Conservation (phyloP, 2,329 filamentous ascomycete genomes). For the Sporothrix mexicana region DNA sequence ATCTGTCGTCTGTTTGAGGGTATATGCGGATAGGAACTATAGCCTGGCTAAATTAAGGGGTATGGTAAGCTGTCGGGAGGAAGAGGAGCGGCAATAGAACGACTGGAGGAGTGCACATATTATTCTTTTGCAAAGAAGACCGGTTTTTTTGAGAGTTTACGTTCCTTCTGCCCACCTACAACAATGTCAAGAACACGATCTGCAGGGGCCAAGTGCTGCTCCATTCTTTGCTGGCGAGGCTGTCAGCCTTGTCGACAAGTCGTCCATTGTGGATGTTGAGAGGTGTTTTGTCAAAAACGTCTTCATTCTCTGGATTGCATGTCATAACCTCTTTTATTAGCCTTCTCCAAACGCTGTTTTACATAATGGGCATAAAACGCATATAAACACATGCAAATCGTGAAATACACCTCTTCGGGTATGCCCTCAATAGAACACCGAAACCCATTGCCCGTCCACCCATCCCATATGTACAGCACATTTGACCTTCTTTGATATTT, state of each 20-base stretch:
- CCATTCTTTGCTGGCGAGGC: neutral
- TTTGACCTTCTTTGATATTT: neutral
- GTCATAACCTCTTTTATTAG: neutral
- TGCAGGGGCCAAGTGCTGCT: constrained; percentile 25
- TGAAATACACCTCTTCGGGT: neutral
- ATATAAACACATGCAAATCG: neutral
- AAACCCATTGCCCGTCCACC: neutral
- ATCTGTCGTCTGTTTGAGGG: neutral
- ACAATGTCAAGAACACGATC: neutral
- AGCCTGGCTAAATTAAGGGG: constrained; percentile 22
- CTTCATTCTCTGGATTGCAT: neutral
- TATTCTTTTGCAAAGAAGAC: neutral
- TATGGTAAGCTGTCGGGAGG: neutral
- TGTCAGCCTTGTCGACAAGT: constrained; percentile 12
- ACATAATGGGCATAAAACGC: neutral
- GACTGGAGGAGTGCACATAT: neutral
- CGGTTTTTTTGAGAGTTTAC: neutral
- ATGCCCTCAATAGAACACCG: neutral
- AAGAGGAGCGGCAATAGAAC: neutral
- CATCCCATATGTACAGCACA: neutral
- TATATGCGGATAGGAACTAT: constrained; percentile 24
- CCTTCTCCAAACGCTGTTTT: neutral
- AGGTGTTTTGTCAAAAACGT: no score
- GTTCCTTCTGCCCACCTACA: neutral
- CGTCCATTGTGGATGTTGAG: neutral